Evolutionary conservation across 805 yeast species (phyloP).

Genomic region (Sugiyamaella marilandica): DNA sequence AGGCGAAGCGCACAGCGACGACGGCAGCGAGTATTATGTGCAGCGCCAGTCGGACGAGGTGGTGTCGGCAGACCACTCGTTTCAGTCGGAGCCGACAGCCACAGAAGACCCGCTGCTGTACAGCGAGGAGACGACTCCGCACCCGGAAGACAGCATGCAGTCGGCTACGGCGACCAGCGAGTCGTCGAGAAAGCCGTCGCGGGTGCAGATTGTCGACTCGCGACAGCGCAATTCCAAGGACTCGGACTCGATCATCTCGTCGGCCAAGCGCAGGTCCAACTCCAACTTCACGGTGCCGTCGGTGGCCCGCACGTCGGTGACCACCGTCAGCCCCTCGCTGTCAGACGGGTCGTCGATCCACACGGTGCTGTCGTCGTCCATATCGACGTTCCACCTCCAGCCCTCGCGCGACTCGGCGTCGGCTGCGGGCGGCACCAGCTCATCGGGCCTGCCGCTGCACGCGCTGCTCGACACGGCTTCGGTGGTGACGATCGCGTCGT

Average conservation of each 20-base stretch:
- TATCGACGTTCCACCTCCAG: conserved; percentile 15
- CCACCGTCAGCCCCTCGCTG: conserved; percentile 23
- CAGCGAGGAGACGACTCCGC: not conserved
- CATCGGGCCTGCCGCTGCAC: conserved; percentile 3
- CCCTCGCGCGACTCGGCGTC: conserved; percentile 2
- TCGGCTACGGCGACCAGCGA: not conserved
- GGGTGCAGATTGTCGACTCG: conserved; percentile 21
- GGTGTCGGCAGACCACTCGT: not conserved
- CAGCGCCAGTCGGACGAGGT: not conserved
- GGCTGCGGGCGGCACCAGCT: not conserved
- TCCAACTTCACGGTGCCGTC: conserved; percentile 28
- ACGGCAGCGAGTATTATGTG: not conserved
- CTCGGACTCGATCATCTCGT: conserved; percentile 15
- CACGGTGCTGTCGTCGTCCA: conserved; percentile 14
- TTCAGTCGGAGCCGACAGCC: not conserved
- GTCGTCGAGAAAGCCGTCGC: conserved; percentile 10
- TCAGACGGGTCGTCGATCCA: conserved; percentile 20
- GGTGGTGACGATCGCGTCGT: conserved; percentile 35
- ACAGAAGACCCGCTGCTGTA: not conserved
- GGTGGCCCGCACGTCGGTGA: conserved; percentile 23
- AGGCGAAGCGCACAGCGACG: not conserved
- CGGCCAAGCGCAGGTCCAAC: conserved; percentile 21
- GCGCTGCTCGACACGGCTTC: conserved; percentile 30
- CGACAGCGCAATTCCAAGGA: conserved; percentile 12
- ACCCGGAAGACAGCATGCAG: not conserved